Evolutionary conservation across 768 basidiomycete species (phyloP).

Genomic region (Symmetrospora coprosmae): DNA sequence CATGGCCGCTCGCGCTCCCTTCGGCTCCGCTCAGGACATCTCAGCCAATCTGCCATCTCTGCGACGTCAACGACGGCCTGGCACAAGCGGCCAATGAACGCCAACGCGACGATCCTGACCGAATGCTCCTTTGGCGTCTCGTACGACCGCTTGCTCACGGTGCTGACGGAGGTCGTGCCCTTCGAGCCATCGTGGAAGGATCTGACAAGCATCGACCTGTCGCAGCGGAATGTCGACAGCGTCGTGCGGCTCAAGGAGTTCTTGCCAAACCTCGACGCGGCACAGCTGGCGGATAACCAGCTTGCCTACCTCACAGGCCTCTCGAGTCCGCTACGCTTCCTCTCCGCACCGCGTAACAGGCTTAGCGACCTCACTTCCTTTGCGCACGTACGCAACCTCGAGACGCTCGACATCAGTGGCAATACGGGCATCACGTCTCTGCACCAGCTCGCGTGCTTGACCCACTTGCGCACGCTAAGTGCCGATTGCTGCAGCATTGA

Average conservation of each 20-base stretch:
- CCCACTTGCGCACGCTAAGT: slow-evolving; percentile 71
- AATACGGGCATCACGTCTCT: slow-evolving; percentile 58
- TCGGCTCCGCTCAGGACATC: background rate
- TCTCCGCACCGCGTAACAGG: slow-evolving; percentile 43
- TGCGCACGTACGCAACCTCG: slow-evolving; percentile 68
- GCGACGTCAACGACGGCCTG: slow-evolving; percentile 8
- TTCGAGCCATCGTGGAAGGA: slow-evolving; percentile 91
- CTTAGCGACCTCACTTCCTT: slow-evolving; percentile 78
- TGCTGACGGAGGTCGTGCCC: slow-evolving; percentile 86
- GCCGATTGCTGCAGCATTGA: slow-evolving; percentile 74
- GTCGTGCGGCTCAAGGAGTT: slow-evolving; percentile 79
- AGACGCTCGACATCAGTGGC: slow-evolving; percentile 74
- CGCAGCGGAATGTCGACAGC: slow-evolving; percentile 58
- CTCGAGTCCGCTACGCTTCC: slow-evolving; percentile 36
- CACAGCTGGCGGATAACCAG: slow-evolving; percentile 43
- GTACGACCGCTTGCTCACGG: slow-evolving; percentile 77
- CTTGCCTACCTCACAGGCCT: slow-evolving; percentile 41
- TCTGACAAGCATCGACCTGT: slow-evolving; percentile 58
- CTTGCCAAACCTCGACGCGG: slow-evolving; percentile 40
- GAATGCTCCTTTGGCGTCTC: slow-evolving; percentile 92
- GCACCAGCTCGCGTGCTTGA: slow-evolving; percentile 62
- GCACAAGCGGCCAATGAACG: slow-evolving; percentile 18
- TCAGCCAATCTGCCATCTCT: slow-evolving; percentile 1
- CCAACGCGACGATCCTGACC: slow-evolving; percentile 62
- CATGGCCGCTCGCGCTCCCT: background rate